Conservation (phyloP, 805 yeast genomes). For the Lachancea quebecensis region DNA sequence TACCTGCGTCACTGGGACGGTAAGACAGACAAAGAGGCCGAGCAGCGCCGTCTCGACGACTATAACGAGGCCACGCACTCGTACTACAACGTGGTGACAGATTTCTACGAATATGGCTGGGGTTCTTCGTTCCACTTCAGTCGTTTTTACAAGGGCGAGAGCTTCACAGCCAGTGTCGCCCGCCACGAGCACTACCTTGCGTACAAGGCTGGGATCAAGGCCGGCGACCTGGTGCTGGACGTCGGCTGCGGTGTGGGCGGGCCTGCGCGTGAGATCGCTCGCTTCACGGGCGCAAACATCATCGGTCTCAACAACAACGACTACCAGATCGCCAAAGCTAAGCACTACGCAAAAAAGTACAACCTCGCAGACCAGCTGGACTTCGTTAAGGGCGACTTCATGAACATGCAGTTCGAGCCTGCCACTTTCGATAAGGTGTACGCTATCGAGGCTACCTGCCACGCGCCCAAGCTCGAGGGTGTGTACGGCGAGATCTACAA, state of each 20-base stretch:
- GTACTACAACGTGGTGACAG: constrained; percentile 94
- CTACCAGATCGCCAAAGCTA: constrained; percentile 91
- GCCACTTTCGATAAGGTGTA: constrained; percentile 92
- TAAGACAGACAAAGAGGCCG: constrained; percentile 65
- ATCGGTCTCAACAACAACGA: constrained; percentile 95
- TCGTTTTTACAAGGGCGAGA: constrained; percentile 87
- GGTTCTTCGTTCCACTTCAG: constrained; percentile 97
- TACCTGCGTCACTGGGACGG: constrained; percentile 98
- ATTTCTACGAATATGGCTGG: constrained; percentile 99
- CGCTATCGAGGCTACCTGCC: constrained; percentile 98
- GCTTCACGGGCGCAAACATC: constrained; percentile 81
- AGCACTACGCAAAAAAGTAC: constrained; percentile 61
- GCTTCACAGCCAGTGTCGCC: constrained; percentile 89
- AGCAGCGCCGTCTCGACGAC: constrained; percentile 67
- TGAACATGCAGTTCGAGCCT: constrained; percentile 96
- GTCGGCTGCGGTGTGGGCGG: constrained; percentile 99
- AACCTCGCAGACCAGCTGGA: constrained; percentile 66
- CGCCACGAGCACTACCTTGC: constrained; percentile 97
- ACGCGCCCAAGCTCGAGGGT: constrained; percentile 94
- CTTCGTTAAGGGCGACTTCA: constrained; percentile 95
- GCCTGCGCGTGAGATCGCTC: constrained; percentile 92
- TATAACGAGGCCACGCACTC: constrained; percentile 89
- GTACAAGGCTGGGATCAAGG: constrained; percentile 68
- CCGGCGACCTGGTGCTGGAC: constrained; percentile 82
- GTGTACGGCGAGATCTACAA: constrained; percentile 92